phyloP scores from a whole-genome alignment of 2,329 filamentous ascomycete genomes.

The Sporothrix sp. region DNA sequence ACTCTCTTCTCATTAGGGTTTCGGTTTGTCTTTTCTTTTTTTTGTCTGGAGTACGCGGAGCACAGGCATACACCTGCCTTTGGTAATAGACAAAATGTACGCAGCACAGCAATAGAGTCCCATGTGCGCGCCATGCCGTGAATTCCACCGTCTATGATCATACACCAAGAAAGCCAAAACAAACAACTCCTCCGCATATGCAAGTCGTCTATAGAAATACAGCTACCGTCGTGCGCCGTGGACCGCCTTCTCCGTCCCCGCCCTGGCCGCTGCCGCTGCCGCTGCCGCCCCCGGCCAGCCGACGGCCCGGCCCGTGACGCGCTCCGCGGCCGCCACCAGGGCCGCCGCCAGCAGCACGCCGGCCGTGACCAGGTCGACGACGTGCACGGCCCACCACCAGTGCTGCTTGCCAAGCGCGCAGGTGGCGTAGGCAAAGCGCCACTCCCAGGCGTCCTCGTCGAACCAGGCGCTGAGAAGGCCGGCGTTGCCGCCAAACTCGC shows the following conservation, averaged over 20 bases:
- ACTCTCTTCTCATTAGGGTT: conserved; percentile 12
- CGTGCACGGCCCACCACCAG: conserved; percentile 87
- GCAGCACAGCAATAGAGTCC: too few species aligned
- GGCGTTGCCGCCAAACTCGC: conserved; percentile 84
- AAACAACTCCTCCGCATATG: neutral
- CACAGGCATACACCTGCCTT: neutral
- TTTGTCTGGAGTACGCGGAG: neutral
- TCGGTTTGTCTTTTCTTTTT: neutral
- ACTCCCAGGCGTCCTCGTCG: conserved; percentile 60
- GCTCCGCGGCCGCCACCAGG: conserved; percentile 21
- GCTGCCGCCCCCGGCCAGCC: too few species aligned
- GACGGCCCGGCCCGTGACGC: neutral
- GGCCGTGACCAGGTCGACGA: conserved; percentile 50
- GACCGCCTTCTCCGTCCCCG: neutral
- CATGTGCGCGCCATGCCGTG: too few species aligned
- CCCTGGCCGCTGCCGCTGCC: too few species aligned
- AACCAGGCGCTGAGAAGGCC: conserved; percentile 87
- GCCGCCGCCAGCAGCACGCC: conserved; percentile 20
- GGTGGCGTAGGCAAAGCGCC: conserved; percentile 70
- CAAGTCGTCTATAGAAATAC: neutral
- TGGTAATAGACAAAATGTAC: neutral
- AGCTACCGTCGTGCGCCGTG: too few species aligned
- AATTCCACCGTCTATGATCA: too few species aligned
- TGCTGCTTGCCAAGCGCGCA: conserved; percentile 80
- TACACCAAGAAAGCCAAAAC: too few species aligned